These are phyloP conservation scores for Parastagonospora nodorum DNA, from an alignment of 2,329 filamentous ascomycete genomes.

Conservation along the genomic window DNA sequence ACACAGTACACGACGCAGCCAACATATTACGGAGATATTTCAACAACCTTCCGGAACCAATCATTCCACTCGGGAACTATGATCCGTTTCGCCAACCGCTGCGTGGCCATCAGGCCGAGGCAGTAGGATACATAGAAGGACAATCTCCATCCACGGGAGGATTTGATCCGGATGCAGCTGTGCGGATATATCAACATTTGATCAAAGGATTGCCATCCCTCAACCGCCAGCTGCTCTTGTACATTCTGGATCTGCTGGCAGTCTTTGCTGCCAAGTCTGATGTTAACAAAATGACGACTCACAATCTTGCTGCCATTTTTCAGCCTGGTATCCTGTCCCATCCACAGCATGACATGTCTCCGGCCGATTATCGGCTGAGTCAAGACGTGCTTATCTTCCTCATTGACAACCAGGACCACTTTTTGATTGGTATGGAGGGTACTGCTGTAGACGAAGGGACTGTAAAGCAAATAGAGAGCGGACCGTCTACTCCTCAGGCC, in stretches of 20 bases:
- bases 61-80: slow-evolving; percentile 93
- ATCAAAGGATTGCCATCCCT: slow-evolving; percentile 92
- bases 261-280: slow-evolving; percentile 98
- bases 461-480: slow-evolving; percentile 71
- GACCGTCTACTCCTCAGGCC: slow-evolving; percentile 60
- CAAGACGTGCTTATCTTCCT: slow-evolving; percentile 97
- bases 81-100: slow-evolving; percentile 88
- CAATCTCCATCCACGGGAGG: slow-evolving; percentile 72
- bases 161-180: slow-evolving; percentile 76
- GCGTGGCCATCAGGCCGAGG: slow-evolving; percentile 69
- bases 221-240: slow-evolving; percentile 90
- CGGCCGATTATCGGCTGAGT: slow-evolving; percentile 89
- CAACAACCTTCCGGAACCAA: slow-evolving; percentile 94
- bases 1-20: slow-evolving; percentile 96
- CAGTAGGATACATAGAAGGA: slow-evolving; percentile 68
- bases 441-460: slow-evolving; percentile 92
- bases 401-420: slow-evolving; percentile 98
- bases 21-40: slow-evolving; percentile 95
- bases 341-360: slow-evolving; percentile 92
- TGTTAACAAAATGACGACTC: slow-evolving; percentile 94
- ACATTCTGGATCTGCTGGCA: slow-evolving; percentile 92
- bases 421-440: slow-evolving; percentile 97
- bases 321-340: slow-evolving; percentile 96
- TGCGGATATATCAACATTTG: slow-evolving; percentile 80
- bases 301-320: slow-evolving; percentile 95